Percentiles rank a stretch among this genome's conserved stretches.
Evolutionary conservation across 2,329 filamentous ascomycete genomes (phyloP).

Genomic region (Verticillium klebahnii): DNA sequence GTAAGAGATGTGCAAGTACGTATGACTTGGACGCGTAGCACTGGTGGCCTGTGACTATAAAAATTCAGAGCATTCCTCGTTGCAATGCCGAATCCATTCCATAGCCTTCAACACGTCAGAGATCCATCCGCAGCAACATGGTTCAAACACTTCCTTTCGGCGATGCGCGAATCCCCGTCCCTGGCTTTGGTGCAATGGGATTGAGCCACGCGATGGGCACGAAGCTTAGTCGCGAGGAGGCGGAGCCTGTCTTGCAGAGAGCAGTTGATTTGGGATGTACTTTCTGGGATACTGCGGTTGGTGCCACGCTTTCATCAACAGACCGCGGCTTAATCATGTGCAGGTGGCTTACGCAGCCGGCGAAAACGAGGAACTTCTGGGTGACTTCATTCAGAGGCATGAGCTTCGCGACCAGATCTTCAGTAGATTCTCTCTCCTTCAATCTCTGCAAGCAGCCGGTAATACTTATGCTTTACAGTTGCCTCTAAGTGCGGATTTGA

Average conservation of each 20-base stretch:
- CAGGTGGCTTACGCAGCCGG: slow-evolving; percentile 41
- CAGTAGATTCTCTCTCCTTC: slow-evolving; percentile 20
- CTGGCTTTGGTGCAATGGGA: slow-evolving; percentile 47
- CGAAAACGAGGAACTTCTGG: slow-evolving; percentile 44
- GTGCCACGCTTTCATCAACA: slow-evolving; percentile 7
- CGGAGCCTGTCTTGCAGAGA: slow-evolving; percentile 43
- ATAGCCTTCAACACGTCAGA: no score
- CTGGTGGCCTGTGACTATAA: no score
- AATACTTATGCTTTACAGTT: slow-evolving; percentile 22
- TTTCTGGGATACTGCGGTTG: slow-evolving; percentile 39
- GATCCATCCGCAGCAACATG: slow-evolving; percentile 17
- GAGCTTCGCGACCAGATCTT: slow-evolving; percentile 44
- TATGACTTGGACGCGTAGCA: no score
- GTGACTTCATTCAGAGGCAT: slow-evolving; percentile 45
- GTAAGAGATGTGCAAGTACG: no score
- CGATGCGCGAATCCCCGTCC: slow-evolving; percentile 29
- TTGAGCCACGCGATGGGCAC: slow-evolving; percentile 36
- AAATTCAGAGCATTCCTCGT: no score
- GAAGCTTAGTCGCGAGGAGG: slow-evolving; percentile 35
- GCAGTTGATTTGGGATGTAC: slow-evolving; percentile 41
- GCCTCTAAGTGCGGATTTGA: slow-evolving; percentile 44
- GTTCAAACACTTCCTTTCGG: slow-evolving; percentile 35
- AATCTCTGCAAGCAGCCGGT: not conserved
- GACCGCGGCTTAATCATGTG: not conserved
- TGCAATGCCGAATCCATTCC: no score